Evolutionary conservation across 1,139 yeast genomes (phyloP).

Genomic region (Taiozyma onychis): DNA sequence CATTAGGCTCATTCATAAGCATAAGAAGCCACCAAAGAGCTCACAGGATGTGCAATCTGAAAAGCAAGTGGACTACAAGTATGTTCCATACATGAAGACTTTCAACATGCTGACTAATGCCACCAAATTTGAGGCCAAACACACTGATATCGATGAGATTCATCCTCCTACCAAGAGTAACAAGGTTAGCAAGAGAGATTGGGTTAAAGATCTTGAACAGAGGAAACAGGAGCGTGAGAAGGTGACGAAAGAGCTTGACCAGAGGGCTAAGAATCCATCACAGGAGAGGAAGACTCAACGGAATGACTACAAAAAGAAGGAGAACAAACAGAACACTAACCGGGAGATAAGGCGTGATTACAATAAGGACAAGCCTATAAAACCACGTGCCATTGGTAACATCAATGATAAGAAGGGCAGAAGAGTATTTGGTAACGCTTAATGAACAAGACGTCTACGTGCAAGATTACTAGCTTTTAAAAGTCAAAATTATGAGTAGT

Average conservation of each 20-base stretch:
- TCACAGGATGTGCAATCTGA: background rate
- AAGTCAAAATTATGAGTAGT: background rate
- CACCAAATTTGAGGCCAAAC: slow-evolving; percentile 6
- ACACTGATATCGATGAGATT: slow-evolving; percentile 12
- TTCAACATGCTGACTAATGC: slow-evolving; percentile 11
- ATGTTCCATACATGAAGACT: slow-evolving; percentile 5
- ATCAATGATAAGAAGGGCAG: background rate
- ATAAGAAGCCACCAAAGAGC: background rate
- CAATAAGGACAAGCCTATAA: background rate
- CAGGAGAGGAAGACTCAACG: background rate
- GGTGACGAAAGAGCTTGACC: background rate
- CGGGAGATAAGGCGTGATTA: background rate
- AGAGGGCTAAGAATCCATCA: background rate
- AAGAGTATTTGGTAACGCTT: background rate
- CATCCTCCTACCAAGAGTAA: slow-evolving; percentile 12
- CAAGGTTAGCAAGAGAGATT: slow-evolving; percentile 6
- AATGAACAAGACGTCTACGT: background rate
- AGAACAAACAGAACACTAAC: background rate
- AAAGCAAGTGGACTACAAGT: background rate
- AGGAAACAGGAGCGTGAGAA: background rate
- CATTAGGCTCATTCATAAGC: background rate
- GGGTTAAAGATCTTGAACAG: slow-evolving; percentile 8
- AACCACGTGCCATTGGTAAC: background rate
- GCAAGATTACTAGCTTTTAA: background rate
- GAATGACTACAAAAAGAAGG: background rate